Evolutionary conservation across 352 stramenopile species (phyloP), one percentile per base, ranked within the genome.

Genomic region (Phytopythium delawarense): DNA sequence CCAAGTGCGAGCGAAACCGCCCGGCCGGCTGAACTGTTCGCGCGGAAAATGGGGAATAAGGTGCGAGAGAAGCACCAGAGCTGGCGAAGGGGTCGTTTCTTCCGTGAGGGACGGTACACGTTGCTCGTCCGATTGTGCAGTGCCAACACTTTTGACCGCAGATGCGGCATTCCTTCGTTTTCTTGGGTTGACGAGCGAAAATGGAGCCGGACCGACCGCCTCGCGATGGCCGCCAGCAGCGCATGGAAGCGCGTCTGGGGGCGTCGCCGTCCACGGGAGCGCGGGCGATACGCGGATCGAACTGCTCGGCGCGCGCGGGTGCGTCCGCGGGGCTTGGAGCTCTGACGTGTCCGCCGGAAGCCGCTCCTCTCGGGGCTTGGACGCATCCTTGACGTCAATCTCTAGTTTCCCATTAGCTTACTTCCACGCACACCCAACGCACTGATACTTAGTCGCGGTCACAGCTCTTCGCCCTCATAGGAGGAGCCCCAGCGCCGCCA

Each of bases 401-500:
- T 40, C 35, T 40, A 40, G 8, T 40, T 40, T 40, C 16, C 18
- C 15, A 11, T 21, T 11, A 32, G 28, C 40, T 21, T n/a, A n/a
- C 40, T 46, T 23, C 35, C 35, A 40, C 35, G 40, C 20, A 51
- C 44, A 52, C n/a, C 20, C 42, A 49, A 25, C 42, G 42, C 39
- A 45, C 42, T 56, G 50, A 56, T 42, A 56, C 50, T 39, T 56
- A 9, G 11, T 21, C 4, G 7, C 23, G 51, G n/a, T 64, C 59
- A 73, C 44, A 74, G 71, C 44, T 71, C 63, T 34, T 73, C 70
- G 21, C 71, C 67, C 48, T 67, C 67, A 12, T 74, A 53, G 28
- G 64, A 77, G 28, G 72, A 69, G 56, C 72, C 72, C 72, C 72
- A 80, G 64, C 62, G 54, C 62, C 69, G 61, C n/a, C 59, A 61